Base-by-base conservation (phyloP, 2,329 filamentous ascomycete genomes). In the Beauveria australis region DNA sequence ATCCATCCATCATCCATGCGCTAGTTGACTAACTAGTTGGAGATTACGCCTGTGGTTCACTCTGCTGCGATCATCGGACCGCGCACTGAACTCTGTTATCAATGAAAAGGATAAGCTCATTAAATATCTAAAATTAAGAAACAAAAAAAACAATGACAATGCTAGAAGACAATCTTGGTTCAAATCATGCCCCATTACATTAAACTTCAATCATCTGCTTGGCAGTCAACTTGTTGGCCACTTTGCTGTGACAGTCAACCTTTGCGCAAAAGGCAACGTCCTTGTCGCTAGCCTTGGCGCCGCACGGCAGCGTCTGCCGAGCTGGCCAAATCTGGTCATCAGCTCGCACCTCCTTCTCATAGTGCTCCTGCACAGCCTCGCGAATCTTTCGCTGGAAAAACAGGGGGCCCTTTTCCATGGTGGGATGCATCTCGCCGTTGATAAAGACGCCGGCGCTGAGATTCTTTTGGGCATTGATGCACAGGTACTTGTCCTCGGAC, bases 401-500 rank as follows among this genome's bases (percentile, higher is more conserved):
- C 0, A 85, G 71, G 0, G 82, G 81, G 0, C 82, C 81, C 68
- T 84, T 81, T 69, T 88, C 85, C 70, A 81, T 78, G 54, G 76
- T 74, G 0, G 84, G 84, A 68, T 88, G 84, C 70, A 87, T 73
- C 68, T 86, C 80, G 57, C 85, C 85, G 66, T 83, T 86, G 68
- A 84, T 73, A 62, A 86, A 87, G 56, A 86, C 77, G 8, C 83
- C 83, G 0, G 80, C 76, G 68, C 84, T 81, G 65, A 87, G 76
- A 69, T 88, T 87, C 69, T 76, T 77, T 67, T 87, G 84, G 1
- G 82, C 79, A 14, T 77, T 77, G 65, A 78, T 74, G 73, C 84
- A 87, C 28, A 88, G 79, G 9, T 79, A 75, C 67, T 87, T 87
- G 73, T 88, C 85, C 70, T 88, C 85, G 1, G 78, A 76, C 80